Conservation (phyloP, 495 filamentous ascomycete species). For the Rostrohypoxylon terebratum region DNA sequence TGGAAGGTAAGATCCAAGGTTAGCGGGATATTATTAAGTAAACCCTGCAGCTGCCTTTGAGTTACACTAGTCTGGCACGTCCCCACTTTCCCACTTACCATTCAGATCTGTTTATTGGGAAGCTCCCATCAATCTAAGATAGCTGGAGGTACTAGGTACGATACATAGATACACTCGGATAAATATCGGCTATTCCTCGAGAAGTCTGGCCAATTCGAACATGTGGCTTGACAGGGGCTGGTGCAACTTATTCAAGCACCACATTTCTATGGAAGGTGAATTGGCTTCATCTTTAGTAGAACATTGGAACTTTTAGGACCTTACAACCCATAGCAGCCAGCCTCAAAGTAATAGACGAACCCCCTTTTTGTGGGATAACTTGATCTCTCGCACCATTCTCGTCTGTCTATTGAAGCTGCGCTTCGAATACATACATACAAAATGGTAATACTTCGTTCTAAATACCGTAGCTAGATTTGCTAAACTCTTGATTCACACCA, state of each 20-base stretch:
- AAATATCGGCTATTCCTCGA: slow-evolving; percentile 12
- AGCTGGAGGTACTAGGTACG: not conserved
- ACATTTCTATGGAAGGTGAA: slow-evolving; percentile 39
- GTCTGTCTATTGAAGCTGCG: not conserved
- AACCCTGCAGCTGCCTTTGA: not conserved
- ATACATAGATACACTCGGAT: slow-evolving; percentile 13
- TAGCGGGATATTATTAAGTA: not conserved
- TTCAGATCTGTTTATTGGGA: not conserved
- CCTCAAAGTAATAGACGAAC: slow-evolving; percentile 29
- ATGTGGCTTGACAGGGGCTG: slow-evolving; percentile 47
- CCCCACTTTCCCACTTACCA: not conserved
- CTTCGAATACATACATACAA: slow-evolving; percentile 22
- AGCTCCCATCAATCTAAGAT: no score
- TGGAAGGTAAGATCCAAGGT: slow-evolving; percentile 4
- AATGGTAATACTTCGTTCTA: slow-evolving; percentile 43
- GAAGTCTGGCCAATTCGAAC: slow-evolving; percentile 11
- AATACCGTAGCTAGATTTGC: slow-evolving; percentile 31
- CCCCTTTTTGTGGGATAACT: slow-evolving; percentile 21
- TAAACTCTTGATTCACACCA: slow-evolving; percentile 53
- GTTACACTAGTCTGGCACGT: not conserved
- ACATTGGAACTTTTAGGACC: slow-evolving; percentile 9
- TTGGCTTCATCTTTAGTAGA: slow-evolving; percentile 34
- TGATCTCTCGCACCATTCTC: slow-evolving; percentile 2
- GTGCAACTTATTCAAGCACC: slow-evolving; percentile 14
- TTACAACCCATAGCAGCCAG: slow-evolving; percentile 25